These are phyloP conservation scores for Amaranthus tricolor DNA, from an alignment of 179 eudicot genomes.

Conservation along the genomic window DNA sequence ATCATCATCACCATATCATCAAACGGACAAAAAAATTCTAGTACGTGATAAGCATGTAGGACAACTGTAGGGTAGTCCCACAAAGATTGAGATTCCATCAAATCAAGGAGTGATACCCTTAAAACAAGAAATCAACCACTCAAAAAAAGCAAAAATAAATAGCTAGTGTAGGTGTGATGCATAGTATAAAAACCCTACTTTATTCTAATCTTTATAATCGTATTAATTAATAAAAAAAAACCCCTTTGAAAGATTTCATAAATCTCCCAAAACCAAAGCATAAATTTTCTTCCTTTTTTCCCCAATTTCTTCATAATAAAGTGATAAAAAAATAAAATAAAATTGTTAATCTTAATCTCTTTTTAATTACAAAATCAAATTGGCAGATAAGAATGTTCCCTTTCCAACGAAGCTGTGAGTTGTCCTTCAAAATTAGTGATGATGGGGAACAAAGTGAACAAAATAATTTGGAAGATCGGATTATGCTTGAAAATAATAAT, in stretches of 20 bases:
- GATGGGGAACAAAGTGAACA: slow-evolving; percentile 23
- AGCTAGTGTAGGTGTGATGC: not conserved
- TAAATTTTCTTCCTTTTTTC: slow-evolving; percentile 5
- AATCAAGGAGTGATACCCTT: slow-evolving; percentile 16
- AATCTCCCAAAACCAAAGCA: slow-evolving; percentile 16
- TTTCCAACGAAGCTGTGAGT: slow-evolving; percentile 31
- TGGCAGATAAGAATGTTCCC: slow-evolving; percentile 23
- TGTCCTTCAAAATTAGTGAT: slow-evolving; percentile 30
- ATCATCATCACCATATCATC: slow-evolving; percentile 25
- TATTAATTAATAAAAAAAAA: not conserved
- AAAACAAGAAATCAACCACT: not conserved
- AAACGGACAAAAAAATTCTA: not conserved
- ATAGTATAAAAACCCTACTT: slow-evolving; percentile 2
- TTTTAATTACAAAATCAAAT: not conserved
- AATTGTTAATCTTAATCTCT: not conserved
- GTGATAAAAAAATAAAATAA: not conserved
- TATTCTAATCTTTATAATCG: no score
- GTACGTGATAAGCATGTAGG: not conserved
- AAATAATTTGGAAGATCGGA: slow-evolving; percentile 20
- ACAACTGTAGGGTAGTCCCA: slow-evolving; percentile 15
- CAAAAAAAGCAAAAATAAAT: not conserved
- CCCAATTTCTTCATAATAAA: not conserved
- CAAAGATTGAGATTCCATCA: slow-evolving; percentile 21
- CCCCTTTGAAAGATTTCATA: not conserved
- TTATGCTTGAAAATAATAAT: slow-evolving; percentile 9